These are phyloP conservation scores for Fraxinus paxiana DNA, from an alignment of 305 asterid species.

Conservation along the genomic window DNA sequence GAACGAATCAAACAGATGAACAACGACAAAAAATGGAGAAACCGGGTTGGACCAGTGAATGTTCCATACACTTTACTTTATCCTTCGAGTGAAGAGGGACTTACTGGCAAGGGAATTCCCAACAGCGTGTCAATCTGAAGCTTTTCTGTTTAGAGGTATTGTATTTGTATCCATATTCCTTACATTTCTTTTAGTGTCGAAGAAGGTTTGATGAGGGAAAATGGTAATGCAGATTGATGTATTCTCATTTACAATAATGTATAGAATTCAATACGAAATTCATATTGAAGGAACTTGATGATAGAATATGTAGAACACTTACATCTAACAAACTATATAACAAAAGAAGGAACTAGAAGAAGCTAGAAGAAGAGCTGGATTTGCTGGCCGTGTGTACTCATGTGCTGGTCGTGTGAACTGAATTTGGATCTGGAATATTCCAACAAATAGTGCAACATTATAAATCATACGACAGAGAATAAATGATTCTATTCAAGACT, in stretches of 20 bases:
- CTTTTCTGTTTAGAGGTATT: background rate
- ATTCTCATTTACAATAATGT: background rate
- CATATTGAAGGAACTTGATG: too few species aligned
- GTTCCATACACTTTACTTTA: constrained; percentile 71
- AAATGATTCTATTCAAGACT: background rate
- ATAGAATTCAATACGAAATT: too few species aligned
- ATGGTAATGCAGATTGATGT: background rate
- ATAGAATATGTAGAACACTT: too few species aligned
- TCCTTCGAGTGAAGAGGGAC: constrained; percentile 62
- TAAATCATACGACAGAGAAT: background rate
- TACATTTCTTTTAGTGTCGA: background rate
- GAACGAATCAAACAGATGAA: constrained; percentile 49
- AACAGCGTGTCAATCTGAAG: constrained; percentile 58
- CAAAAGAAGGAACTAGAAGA: too few species aligned
- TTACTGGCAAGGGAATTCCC: constrained; percentile 81
- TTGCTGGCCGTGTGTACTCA: too few species aligned
- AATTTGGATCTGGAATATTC: too few species aligned
- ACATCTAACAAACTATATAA: too few species aligned
- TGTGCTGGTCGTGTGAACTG: too few species aligned
- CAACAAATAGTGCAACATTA: background rate
- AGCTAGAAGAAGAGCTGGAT: too few species aligned
- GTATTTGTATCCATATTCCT: background rate
- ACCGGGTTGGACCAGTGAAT: constrained; percentile 67
- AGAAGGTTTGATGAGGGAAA: background rate
- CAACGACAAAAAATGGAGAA: constrained; percentile 45